A percentile compares a stretch with the other conserved stretches of the same genome.
Evolutionary conservation across 106 monocot species (phyloP).

Genomic region (Acorus gramineus): DNA sequence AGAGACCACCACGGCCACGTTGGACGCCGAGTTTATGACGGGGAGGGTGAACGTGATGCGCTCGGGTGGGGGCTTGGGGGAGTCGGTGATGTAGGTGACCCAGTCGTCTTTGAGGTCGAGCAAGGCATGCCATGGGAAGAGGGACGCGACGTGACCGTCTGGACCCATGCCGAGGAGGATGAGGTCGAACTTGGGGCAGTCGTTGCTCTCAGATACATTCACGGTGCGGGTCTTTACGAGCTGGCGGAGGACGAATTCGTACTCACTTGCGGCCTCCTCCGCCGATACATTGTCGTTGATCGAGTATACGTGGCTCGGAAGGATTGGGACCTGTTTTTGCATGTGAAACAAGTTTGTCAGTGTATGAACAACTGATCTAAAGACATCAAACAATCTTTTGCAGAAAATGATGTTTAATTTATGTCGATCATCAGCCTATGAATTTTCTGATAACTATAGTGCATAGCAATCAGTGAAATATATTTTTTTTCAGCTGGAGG

Average conservation of each 20-base stretch:
- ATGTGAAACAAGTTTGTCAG: background rate
- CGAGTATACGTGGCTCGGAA: slow-evolving; percentile 16
- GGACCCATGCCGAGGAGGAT: slow-evolving; percentile 29
- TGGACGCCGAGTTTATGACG: slow-evolving; percentile 22
- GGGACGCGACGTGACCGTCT: slow-evolving; percentile 27
- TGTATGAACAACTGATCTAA: background rate
- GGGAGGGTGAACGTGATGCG: slow-evolving; percentile 31
- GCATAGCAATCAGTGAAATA: no score
- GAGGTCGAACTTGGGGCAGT: slow-evolving; percentile 16
- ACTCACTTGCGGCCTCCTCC: slow-evolving; percentile 22
- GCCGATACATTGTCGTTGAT: slow-evolving; percentile 27
- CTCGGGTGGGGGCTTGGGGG: slow-evolving; percentile 27
- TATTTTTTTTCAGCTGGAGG: no score
- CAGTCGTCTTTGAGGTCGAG: slow-evolving; percentile 9
- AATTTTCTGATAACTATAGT: no score
- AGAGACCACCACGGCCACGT: slow-evolving; percentile 14
- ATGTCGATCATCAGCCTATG: no score
- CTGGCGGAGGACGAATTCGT: slow-evolving; percentile 12
- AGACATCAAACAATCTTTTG: background rate
- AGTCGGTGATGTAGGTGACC: slow-evolving; percentile 21
- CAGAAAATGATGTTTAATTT: no score
- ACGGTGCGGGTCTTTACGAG: slow-evolving; percentile 6
- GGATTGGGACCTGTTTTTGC: slow-evolving; percentile 18
- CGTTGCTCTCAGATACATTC: background rate
- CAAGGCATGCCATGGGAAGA: slow-evolving; percentile 17